Evolutionary conservation across 2,329 filamentous ascomycete species (phyloP).

Genomic region (Colletotrichum destructivum): DNA sequence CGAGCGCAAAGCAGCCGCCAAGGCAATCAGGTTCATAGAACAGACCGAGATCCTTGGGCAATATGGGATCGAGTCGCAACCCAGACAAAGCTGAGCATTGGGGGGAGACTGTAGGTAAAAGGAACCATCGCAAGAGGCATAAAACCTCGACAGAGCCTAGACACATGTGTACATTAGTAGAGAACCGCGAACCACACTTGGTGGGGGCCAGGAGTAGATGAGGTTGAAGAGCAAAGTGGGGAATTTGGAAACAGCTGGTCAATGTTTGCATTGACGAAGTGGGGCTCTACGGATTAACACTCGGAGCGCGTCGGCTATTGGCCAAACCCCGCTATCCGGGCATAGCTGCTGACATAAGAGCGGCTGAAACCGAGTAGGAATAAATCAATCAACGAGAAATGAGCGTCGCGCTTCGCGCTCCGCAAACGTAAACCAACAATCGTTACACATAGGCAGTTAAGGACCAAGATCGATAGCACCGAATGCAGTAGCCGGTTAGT

Average conservation of each 20-base stretch:
- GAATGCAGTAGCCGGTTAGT: no score
- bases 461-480: no score
- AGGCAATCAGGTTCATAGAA: conserved; percentile 33
- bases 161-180: not conserved
- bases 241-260: conserved; percentile 1
- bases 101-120: not conserved
- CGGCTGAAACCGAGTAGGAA: no score
- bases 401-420: no score
- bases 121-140: not conserved
- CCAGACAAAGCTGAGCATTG: conserved; percentile 1
- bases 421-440: no score
- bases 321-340: no score
- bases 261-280: conserved; percentile 12
- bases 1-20: conserved; percentile 39
- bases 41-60: conserved; percentile 30
- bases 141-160: conserved; percentile 2
- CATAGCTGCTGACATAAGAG: not conserved
- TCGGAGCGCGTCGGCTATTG: not conserved
- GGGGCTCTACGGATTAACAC: not conserved
- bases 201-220: no score
- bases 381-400: no score
- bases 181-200: not conserved
- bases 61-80: not conserved
- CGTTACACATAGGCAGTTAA: no score
- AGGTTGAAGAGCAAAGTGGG: not conserved